Evolutionary conservation across 2,329 filamentous ascomycete genomes (phyloP).

Genomic region (Aspergillus pseudotamarii): DNA sequence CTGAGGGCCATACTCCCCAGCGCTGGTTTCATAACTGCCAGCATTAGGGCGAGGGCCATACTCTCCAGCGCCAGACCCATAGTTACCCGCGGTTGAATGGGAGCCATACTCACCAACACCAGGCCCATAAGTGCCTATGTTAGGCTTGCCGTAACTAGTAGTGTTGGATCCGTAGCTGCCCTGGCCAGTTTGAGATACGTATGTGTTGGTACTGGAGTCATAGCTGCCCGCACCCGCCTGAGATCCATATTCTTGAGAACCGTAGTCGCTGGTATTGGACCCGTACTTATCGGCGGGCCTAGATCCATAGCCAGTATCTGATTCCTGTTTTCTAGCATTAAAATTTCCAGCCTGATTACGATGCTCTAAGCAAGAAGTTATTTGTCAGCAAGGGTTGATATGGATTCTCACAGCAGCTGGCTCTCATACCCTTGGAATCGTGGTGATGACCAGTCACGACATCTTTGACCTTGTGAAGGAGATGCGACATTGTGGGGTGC

Average conservation of each 20-base stretch:
- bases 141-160: not conserved
- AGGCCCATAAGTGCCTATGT: not conserved
- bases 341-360: not conserved
- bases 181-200: slow-evolving; percentile 10
- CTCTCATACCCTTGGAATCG: slow-evolving; percentile 20
- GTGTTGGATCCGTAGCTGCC: slow-evolving; percentile 17
- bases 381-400: not conserved
- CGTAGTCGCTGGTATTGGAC: slow-evolving; percentile 5
- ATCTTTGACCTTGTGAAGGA: slow-evolving; percentile 54
- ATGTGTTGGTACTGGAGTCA: slow-evolving; percentile 6
- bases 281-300: slow-evolving; percentile 8
- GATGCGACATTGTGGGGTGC: slow-evolving; percentile 43
- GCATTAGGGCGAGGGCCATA: slow-evolving; percentile 54
- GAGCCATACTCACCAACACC: slow-evolving; percentile 42
- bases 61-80: not conserved
- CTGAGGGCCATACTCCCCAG: slow-evolving; percentile 1
- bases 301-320: slow-evolving; percentile 11
- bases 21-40: slow-evolving; percentile 34
- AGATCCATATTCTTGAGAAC: not conserved
- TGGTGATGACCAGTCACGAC: slow-evolving; percentile 40
- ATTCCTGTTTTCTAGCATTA: not conserved
- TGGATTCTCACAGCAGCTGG: not conserved
- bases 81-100: not conserved
- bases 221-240: slow-evolving; percentile 6
- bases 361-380: not conserved